These are phyloP conservation scores for Cladophialophora immunda DNA, from an alignment of 2,329 filamentous ascomycete genomes.

Conservation along the genomic window DNA sequence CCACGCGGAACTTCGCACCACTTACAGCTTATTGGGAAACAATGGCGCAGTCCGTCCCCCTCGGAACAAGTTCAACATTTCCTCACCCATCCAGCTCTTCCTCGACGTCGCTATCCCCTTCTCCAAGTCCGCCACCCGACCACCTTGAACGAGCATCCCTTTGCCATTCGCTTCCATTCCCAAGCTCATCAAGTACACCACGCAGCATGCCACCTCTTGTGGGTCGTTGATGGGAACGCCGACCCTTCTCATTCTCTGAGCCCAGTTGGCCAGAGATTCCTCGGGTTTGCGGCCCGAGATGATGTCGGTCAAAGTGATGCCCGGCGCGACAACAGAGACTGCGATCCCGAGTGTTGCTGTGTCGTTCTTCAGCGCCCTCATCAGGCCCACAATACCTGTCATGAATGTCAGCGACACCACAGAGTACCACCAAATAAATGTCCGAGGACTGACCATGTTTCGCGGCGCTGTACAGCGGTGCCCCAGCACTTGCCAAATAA, in stretches of 20 bases:
- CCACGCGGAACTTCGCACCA: not conserved
- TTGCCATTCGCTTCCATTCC: slow-evolving; percentile 56
- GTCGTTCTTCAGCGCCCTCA: slow-evolving; percentile 60
- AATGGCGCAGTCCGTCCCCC: slow-evolving; percentile 50
- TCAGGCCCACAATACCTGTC: slow-evolving; percentile 56
- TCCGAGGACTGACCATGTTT: slow-evolving; percentile 53
- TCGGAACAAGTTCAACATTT: slow-evolving; percentile 60
- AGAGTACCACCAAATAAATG: not conserved
- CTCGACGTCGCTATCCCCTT: slow-evolving; percentile 56
- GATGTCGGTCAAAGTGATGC: slow-evolving; percentile 59
- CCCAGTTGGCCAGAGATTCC: slow-evolving; percentile 51
- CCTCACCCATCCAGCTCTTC: slow-evolving; percentile 59
- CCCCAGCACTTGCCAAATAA: slow-evolving; percentile 58
- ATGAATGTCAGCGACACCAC: slow-evolving; percentile 9
- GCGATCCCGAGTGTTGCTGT: slow-evolving; percentile 56
- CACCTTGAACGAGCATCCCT: slow-evolving; percentile 57
- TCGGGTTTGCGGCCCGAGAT: slow-evolving; percentile 47
- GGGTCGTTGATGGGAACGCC: slow-evolving; percentile 60
- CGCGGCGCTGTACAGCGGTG: slow-evolving; percentile 59
- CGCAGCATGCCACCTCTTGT: slow-evolving; percentile 54
- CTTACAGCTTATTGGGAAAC: slow-evolving; percentile 43
- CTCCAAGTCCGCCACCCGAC: slow-evolving; percentile 55
- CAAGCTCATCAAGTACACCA: slow-evolving; percentile 56
- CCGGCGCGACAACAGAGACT: slow-evolving; percentile 58
- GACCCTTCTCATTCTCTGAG: slow-evolving; percentile 52